A percentile compares a stretch with the other conserved stretches of the same genome.
Conservation (phyloP, 306 rosid species). For the Albizia julibrissin region DNA sequence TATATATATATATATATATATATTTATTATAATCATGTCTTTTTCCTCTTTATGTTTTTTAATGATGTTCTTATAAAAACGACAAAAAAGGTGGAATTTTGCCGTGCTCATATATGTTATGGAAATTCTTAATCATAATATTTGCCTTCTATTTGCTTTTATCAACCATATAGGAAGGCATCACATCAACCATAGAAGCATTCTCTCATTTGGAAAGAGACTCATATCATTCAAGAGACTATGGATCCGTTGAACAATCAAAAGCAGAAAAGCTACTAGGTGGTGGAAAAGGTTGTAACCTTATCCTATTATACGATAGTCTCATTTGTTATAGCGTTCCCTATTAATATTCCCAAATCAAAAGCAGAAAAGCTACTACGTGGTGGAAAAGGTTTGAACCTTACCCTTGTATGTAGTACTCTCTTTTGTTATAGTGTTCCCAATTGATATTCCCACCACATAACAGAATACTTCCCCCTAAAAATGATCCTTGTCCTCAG, state of each 20-base stretch:
- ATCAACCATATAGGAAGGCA: conserved; percentile 67
- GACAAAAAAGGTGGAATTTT: conserved; percentile 4
- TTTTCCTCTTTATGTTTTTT: conserved; percentile 26
- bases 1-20: too few species aligned
- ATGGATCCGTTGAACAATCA: conserved; percentile 54
- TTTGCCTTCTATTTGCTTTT: conserved; percentile 33
- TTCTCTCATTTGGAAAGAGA: conserved; percentile 69
- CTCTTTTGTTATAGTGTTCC: conserved; percentile 28
- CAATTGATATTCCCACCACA: not conserved
- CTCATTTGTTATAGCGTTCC: conserved; percentile 26
- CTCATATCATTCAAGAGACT: conserved; percentile 43
- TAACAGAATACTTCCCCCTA: not conserved
- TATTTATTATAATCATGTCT: not conserved
- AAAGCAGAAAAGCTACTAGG: conserved; percentile 79
- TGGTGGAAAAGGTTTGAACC: conserved; percentile 70
- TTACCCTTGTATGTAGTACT: conserved; percentile 16
- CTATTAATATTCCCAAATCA: conserved; percentile 36
- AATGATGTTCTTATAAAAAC: not conserved
- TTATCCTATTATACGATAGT: conserved; percentile 25
- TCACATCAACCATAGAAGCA: conserved; percentile 61
- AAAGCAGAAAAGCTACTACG: conserved; percentile 76
- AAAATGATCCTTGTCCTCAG: not conserved
- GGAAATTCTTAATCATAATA: conserved; percentile 23
- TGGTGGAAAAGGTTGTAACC: conserved; percentile 70
- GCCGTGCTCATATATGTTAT: conserved; percentile 21